Evolutionary conservation across 768 basidiomycete genomes (phyloP).

Genomic region (Panaeolus papilionaceus): DNA sequence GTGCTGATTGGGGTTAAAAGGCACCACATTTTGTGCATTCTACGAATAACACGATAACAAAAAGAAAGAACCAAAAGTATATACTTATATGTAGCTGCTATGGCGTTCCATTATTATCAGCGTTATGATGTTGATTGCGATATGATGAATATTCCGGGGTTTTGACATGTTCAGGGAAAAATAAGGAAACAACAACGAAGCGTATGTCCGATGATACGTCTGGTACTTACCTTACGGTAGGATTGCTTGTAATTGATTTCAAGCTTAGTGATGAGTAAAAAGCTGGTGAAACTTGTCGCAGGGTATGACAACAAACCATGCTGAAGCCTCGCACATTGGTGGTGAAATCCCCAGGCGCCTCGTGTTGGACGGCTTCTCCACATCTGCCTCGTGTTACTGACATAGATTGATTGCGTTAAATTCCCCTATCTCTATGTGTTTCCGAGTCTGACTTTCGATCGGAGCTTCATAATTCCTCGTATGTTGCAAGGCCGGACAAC

Average conservation of each 20-base stretch:
- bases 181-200: background rate
- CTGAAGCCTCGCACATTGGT: constrained; percentile 4
- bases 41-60: background rate
- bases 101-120: constrained; percentile 7
- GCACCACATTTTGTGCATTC: constrained; percentile 1
- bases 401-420: constrained; percentile 1
- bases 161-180: constrained; percentile 1
- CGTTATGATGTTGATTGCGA: background rate
- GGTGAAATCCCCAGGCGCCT: constrained; percentile 4
- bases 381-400: constrained; percentile 11
- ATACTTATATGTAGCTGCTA: background rate
- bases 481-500: background rate
- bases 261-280: background rate
- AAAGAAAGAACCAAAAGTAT: background rate
- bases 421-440: constrained; percentile 4
- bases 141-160: background rate
- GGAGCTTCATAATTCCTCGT: background rate
- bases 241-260: no score
- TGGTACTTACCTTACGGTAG: no score
- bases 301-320: constrained; percentile 9
- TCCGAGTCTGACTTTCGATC: constrained; percentile 3
- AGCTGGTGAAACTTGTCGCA: background rate
- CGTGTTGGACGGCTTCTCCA: constrained; percentile 10
- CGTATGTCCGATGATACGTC: background rate
- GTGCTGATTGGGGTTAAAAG: constrained; percentile 6